Conservation (phyloP, 2,329 filamentous ascomycete genomes). For the Thermothelomyces thermophilus region DNA sequence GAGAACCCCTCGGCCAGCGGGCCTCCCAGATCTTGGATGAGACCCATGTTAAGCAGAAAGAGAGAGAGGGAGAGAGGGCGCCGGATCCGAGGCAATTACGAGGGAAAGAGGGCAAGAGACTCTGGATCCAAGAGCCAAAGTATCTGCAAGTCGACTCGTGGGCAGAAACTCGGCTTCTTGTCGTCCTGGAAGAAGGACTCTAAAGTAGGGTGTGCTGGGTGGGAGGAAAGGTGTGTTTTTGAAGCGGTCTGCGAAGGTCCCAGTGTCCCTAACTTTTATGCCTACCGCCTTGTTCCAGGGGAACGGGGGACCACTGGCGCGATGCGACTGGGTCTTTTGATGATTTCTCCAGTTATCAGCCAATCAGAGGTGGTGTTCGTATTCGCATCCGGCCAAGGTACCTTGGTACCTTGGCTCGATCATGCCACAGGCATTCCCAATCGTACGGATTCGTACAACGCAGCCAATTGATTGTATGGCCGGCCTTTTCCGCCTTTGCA, state of each 20-base stretch:
- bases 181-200: not conserved
- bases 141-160: not conserved
- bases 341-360: not conserved
- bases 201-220: not conserved
- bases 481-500: too few relatives aligned
- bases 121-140: not conserved
- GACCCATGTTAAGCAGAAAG: conserved; percentile 40
- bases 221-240: conserved; percentile 1
- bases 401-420: conserved; percentile 12
- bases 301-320: conserved; percentile 1
- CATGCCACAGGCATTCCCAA: conserved; percentile 8
- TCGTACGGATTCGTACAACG: conserved; percentile 14
- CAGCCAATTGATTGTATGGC: conserved; percentile 2
- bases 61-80: not conserved
- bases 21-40: conserved; percentile 46
- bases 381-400: conserved; percentile 22
- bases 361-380: conserved; percentile 20
- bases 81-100: not conserved
- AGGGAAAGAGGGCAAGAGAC: too few relatives aligned
- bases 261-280: conserved; percentile 6
- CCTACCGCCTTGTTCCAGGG: conserved; percentile 1
- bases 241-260: not conserved
- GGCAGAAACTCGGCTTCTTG: not conserved
- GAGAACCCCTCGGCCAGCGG: conserved; percentile 46
- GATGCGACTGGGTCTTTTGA: not conserved